Conservation (phyloP, 345 rosid species). For the Eucalyptus dawsonii region DNA sequence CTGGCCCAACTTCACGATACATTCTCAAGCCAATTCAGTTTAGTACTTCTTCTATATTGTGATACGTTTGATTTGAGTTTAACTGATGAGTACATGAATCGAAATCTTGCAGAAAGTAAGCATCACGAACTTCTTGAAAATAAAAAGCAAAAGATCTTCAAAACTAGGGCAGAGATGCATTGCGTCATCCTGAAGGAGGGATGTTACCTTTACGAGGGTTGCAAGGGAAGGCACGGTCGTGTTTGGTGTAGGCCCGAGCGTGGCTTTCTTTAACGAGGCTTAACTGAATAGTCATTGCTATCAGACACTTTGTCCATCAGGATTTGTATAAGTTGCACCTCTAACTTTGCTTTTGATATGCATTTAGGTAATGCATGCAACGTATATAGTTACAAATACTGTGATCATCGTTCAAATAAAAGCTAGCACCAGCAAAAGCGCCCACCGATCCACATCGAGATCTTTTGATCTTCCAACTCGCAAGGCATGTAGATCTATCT, state of each 20-base stretch:
- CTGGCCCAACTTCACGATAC: background rate
- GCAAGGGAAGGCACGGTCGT: background rate
- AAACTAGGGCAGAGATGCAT: background rate
- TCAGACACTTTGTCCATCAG: background rate
- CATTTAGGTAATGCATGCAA: background rate
- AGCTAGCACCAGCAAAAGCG: background rate
- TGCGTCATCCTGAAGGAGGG: background rate
- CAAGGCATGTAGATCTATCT: background rate
- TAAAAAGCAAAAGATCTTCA: background rate
- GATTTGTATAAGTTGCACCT: background rate
- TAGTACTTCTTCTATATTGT: background rate
- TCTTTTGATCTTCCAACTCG: background rate
- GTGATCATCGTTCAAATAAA: background rate
- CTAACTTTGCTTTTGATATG: background rate
- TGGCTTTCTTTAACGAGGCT: background rate
- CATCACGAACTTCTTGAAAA: background rate
- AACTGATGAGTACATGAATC: background rate
- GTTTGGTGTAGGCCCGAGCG: background rate
- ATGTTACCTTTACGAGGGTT: background rate
- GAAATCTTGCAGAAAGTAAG: background rate
- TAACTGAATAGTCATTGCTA: background rate
- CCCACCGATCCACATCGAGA: background rate
- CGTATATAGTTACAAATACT: background rate
- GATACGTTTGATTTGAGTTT: background rate
- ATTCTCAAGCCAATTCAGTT: background rate